phyloP scores from a whole-genome alignment of 2,329 filamentous ascomycete genomes.

The Colletotrichum camelliae region DNA sequence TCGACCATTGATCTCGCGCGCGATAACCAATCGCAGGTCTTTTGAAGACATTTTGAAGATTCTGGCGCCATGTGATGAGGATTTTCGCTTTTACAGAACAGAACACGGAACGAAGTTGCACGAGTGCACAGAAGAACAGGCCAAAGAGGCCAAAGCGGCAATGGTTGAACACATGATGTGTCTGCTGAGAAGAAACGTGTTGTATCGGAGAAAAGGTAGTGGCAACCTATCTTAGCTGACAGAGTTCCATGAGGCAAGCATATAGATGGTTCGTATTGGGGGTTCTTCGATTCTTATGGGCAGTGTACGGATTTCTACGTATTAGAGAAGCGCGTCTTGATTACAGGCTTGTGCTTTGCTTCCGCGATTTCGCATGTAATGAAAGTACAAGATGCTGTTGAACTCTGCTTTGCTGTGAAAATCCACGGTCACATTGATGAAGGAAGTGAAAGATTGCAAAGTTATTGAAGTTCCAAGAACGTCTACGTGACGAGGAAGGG shows the following conservation, averaged over 20 bases:
- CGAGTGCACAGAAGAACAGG: not conserved
- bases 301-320: not conserved
- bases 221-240: accelerated
- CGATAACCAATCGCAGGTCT: not conserved
- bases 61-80: accelerated
- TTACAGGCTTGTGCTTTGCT: not conserved
- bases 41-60: not conserved
- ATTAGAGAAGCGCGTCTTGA: accelerated
- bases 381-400: not conserved
- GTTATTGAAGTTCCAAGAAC: not conserved
- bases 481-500: not conserved
- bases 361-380: not conserved
- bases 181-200: not conserved
- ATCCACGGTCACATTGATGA: accelerated
- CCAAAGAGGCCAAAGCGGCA: not conserved
- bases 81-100: accelerated
- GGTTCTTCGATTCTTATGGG: not conserved
- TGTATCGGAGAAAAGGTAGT: not conserved
- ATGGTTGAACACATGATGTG: not conserved
- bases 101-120: not conserved
- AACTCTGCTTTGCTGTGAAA: not conserved
- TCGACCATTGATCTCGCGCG: not conserved
- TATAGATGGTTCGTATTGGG: not conserved
- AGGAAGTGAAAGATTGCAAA: accelerated
- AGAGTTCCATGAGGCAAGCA: not conserved